Percentiles rank a stretch among this genome's conserved stretches.
Evolutionary conservation across 257 asterid species (phyloP).

Genomic region (Apocynum venetum): DNA sequence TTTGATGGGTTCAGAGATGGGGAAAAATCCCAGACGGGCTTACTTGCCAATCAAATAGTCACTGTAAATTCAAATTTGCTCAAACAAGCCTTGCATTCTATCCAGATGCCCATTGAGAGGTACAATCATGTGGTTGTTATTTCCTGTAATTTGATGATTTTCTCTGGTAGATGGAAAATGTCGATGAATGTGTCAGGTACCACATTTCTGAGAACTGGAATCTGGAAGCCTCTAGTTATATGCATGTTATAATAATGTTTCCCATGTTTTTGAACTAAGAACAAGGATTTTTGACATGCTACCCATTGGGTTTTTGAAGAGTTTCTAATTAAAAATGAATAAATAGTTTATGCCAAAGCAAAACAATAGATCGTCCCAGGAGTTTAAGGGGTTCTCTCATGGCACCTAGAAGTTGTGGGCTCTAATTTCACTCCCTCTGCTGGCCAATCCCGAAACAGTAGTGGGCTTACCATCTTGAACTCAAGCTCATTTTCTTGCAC

Average conservation of each 20-base stretch:
- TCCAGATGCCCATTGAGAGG: conserved; percentile 44
- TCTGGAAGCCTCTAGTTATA: conserved; percentile 1
- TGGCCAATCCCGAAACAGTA: background rate
- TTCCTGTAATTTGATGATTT: background rate
- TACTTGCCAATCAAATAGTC: conserved; percentile 77
- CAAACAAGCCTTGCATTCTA: conserved; percentile 56
- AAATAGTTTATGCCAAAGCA: background rate
- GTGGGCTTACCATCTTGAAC: background rate
- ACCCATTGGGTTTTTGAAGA: background rate
- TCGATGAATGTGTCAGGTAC: background rate
- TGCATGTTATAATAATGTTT: background rate
- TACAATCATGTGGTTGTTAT: conserved; percentile 19
- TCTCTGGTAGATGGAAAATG: background rate
- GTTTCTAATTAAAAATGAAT: background rate
- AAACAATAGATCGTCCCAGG: background rate
- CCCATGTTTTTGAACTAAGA: background rate
- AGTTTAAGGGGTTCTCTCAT: background rate
- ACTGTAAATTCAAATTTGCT: conserved; percentile 68
- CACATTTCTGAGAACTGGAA: background rate
- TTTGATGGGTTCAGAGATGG: conserved; percentile 78
- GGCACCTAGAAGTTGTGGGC: background rate
- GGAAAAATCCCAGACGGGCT: conserved; percentile 61
- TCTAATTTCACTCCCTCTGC: background rate
- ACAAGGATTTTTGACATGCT: background rate
- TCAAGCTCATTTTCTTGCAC: background rate